A percentile compares a stretch with the other conserved stretches of the same genome.
phyloP scores from a whole-genome alignment of 164 flowering plant genomes.

The Umbilicus rupestris region DNA sequence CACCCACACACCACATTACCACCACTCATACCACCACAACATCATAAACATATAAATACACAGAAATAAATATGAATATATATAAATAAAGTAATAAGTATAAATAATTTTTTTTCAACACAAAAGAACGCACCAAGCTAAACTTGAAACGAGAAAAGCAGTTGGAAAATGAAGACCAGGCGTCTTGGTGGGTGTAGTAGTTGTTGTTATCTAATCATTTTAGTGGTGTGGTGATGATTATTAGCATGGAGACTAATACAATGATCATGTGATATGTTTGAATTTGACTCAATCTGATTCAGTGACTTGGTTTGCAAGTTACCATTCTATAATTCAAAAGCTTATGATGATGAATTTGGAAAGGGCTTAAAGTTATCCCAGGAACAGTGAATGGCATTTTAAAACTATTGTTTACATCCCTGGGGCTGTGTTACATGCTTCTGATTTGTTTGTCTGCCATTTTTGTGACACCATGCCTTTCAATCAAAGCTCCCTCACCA shows the following conservation, averaged over 20 bases:
- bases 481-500: not conserved
- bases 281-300: not conserved
- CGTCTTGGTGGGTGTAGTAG: not conserved
- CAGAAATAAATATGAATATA: too few relatives aligned
- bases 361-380: not conserved
- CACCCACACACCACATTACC: too few relatives aligned
- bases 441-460: slow-evolving; percentile 3
- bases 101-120: too few relatives aligned
- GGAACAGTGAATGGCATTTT: not conserved
- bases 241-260: not conserved
- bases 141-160: too few relatives aligned
- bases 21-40: too few relatives aligned
- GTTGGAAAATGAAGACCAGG: not conserved
- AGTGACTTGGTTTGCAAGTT: slow-evolving; percentile 1
- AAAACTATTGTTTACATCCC: not conserved
- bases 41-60: too few relatives aligned
- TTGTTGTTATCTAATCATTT: not conserved
- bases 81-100: too few relatives aligned
- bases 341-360: not conserved
- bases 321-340: not conserved
- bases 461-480: slow-evolving; percentile 2
- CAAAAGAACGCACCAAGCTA: too few relatives aligned
- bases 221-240: not conserved
- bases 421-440: not conserved
- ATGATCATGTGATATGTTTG: not conserved